phyloP scores from a whole-genome alignment of 1,284 basidiomycete genomes.

The Chiua sp. region DNA sequence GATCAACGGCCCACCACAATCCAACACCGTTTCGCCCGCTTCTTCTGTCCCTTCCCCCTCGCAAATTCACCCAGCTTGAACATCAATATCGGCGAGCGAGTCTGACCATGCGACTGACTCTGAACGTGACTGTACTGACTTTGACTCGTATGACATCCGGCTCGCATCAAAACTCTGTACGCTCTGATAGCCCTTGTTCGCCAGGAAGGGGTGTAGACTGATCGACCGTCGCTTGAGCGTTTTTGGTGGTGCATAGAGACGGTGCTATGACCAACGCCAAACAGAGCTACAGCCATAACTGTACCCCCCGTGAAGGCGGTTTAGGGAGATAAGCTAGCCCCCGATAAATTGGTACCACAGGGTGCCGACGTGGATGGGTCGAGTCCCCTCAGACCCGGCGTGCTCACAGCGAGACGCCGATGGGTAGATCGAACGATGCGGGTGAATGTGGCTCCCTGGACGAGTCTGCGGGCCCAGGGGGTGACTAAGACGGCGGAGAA shows the following conservation, averaged over 20 bases:
- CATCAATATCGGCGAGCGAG: slow-evolving; percentile 13
- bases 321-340: slow-evolving; percentile 61
- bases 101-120: background rate
- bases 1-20: slow-evolving; percentile 49
- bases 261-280: background rate
- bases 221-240: background rate
- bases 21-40: slow-evolving; percentile 53
- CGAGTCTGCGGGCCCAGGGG: slow-evolving; percentile 23
- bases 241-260: background rate
- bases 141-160: slow-evolving; percentile 24
- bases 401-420: slow-evolving; percentile 16
- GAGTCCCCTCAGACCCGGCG: slow-evolving; percentile 38
- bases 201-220: slow-evolving; percentile 42
- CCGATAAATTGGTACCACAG: slow-evolving; percentile 72
- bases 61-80: slow-evolving; percentile 15
- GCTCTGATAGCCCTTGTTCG: slow-evolving; percentile 27
- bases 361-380: slow-evolving; percentile 28
- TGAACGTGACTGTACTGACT: background rate
- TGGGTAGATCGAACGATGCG: slow-evolving; percentile 14
- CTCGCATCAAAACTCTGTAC: slow-evolving; percentile 28
- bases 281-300: background rate
- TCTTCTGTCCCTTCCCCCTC: slow-evolving; percentile 30
- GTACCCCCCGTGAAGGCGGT: slow-evolving; percentile 4
- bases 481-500: slow-evolving; percentile 32
- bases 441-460: slow-evolving; percentile 21